These are phyloP conservation scores for Fagus sylvatica DNA, from an alignment of 306 rosid genomes.

Conservation along the genomic window DNA sequence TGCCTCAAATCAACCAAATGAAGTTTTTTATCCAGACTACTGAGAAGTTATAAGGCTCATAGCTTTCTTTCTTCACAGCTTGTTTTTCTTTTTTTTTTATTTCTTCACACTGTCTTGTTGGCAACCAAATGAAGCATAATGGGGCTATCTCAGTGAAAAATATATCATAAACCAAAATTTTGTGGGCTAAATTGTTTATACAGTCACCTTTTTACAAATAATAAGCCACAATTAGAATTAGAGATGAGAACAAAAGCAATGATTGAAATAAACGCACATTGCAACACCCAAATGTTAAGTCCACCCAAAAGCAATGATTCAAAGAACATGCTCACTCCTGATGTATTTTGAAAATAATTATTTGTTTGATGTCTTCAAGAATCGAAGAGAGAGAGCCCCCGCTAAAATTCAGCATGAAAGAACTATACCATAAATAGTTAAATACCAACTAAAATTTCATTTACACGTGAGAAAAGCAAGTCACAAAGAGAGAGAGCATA, in stretches of 20 bases:
- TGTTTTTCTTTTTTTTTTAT: too few species aligned
- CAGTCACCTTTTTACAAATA: neutral
- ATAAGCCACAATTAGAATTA: neutral
- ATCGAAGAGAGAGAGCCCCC: neutral
- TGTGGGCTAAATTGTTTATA: neutral
- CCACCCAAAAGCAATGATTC: too few species aligned
- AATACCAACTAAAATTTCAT: neutral
- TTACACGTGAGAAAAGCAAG: neutral
- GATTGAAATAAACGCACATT: neutral
- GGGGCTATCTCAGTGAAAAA: neutral
- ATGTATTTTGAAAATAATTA: neutral
- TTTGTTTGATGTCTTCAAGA: neutral
- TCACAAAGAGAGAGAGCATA: slow-evolving; percentile 27
- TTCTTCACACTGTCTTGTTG: neutral
- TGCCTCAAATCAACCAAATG: neutral
- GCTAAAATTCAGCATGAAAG: neutral
- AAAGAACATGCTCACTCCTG: neutral
- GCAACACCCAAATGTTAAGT: neutral
- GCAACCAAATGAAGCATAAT: neutral
- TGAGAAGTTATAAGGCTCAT: slow-evolving; percentile 4
- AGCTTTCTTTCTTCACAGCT: neutral
- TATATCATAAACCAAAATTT: neutral
- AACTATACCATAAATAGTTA: neutral
- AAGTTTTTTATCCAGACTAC: neutral
- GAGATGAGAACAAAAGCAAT: neutral